Conservation (phyloP, 768 basidiomycete genomes). For the Serendipita sp. region DNA sequence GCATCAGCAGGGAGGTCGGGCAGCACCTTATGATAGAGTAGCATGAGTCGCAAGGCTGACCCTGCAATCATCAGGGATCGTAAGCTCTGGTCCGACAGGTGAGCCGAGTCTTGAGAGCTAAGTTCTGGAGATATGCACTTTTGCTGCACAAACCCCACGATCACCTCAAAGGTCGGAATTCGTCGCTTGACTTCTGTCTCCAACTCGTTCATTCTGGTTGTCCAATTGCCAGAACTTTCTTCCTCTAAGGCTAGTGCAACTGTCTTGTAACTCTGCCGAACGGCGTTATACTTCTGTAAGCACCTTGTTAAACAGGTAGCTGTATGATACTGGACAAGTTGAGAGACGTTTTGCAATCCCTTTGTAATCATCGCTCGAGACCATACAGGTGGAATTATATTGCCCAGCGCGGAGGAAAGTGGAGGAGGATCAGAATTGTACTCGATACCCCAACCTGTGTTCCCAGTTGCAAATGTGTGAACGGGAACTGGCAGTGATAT, state of each 20-base stretch:
- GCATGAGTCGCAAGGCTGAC: constrained; percentile 61
- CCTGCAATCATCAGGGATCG: constrained; percentile 45
- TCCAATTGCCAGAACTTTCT: constrained; percentile 55
- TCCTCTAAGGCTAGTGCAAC: constrained; percentile 43
- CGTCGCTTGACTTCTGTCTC: constrained; percentile 57
- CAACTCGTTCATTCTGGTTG: constrained; percentile 44
- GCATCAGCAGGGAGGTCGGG: constrained; percentile 61
- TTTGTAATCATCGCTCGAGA: constrained; percentile 64
- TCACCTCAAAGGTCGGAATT: constrained; percentile 74
- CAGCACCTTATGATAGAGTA: constrained; percentile 68
- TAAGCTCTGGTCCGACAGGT: constrained; percentile 12
- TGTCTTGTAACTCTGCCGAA: constrained; percentile 31
- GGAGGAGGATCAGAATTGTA: constrained; percentile 66
- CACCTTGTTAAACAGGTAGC: constrained; percentile 64
- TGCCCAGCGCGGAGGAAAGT: constrained; percentile 51
- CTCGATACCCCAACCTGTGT: constrained; percentile 16
- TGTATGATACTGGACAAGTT: constrained; percentile 73
- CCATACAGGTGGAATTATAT: constrained; percentile 57
- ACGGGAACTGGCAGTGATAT: constrained; percentile 61
- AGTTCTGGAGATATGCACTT: constrained; percentile 13
- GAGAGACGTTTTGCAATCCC: constrained; percentile 54
- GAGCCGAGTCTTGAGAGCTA: constrained; percentile 11
- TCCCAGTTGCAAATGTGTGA: constrained; percentile 40
- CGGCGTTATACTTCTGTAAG: constrained; percentile 50
- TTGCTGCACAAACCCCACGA: constrained; percentile 67